Percentiles rank a stretch among this genome's conserved stretches.
phyloP scores from a whole-genome alignment of 352 stramenopile genomes.

The Pythium folliculosum region DNA sequence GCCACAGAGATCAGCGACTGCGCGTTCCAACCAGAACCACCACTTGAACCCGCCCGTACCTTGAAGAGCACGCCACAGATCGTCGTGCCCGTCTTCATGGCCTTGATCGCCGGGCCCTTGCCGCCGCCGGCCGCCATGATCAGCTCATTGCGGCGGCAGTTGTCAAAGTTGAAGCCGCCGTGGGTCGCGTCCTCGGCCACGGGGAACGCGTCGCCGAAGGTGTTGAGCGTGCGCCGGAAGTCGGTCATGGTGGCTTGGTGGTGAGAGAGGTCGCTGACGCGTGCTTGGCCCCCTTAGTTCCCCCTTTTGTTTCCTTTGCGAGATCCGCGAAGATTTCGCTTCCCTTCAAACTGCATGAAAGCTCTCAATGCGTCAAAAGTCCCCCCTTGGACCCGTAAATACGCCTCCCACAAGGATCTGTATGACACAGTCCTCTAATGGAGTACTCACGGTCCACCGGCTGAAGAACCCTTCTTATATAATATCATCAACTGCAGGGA shows the following conservation, averaged over 20 bases:
- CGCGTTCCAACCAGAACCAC: background rate
- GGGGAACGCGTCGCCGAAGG: conserved; percentile 72
- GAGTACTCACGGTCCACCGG: background rate
- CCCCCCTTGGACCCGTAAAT: conserved; percentile 10
- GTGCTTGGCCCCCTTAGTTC: conserved; percentile 4
- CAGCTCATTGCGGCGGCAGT: conserved; percentile 91
- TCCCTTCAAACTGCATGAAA: conserved; percentile 32
- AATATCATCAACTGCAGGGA: background rate
- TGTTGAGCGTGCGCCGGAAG: conserved; percentile 82
- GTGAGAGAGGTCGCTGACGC: background rate
- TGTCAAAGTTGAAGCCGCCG: conserved; percentile 93
- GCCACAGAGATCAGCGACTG: no score
- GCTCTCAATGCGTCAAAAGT: conserved; percentile 22
- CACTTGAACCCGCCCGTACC: conserved; percentile 12
- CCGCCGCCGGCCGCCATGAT: conserved; percentile 59
- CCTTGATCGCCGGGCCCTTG: conserved; percentile 67
- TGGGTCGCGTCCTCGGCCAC: conserved; percentile 48
- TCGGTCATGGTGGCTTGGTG: conserved; percentile 77
- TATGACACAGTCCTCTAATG: conserved; percentile 2
- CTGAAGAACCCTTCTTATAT: background rate
- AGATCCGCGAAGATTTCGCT: conserved; percentile 32
- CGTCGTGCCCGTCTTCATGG: conserved; percentile 96
- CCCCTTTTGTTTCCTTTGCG: conserved; percentile 16
- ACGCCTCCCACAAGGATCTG: background rate
- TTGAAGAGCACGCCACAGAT: conserved; percentile 97